These are phyloP conservation scores for Chlorella ohadii DNA, from an alignment of 139 green algal species.

Conservation along the genomic window DNA sequence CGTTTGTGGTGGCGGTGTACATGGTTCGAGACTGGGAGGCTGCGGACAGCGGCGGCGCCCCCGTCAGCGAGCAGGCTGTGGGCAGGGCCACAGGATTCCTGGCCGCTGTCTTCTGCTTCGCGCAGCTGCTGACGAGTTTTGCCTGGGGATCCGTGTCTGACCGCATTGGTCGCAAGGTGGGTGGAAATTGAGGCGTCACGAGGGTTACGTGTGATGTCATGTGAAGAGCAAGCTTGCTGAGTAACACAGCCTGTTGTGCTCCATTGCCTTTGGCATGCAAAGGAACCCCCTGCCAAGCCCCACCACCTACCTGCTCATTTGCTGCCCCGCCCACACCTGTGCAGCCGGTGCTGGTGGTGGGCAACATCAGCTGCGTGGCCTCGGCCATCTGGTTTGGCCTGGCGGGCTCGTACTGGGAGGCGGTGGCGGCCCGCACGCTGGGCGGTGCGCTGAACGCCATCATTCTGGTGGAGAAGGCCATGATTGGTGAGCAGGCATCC, in stretches of 20 bases:
- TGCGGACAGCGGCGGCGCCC: neutral
- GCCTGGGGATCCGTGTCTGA: conserved; percentile 60
- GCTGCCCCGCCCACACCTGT: too few relatives aligned
- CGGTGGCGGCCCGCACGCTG: conserved; percentile 44
- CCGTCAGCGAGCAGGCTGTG: conserved; percentile 49
- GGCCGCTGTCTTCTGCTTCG: conserved; percentile 59
- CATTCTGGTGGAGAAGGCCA: conserved; percentile 62
- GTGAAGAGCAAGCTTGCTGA: too few relatives aligned
- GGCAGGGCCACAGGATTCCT: conserved; percentile 59
- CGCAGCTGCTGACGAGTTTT: conserved; percentile 62
- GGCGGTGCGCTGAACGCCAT: conserved; percentile 76
- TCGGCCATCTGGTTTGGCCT: conserved; percentile 68
- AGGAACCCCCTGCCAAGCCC: too few relatives aligned
- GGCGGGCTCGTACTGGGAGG: conserved; percentile 47
- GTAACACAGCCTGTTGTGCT: too few relatives aligned
- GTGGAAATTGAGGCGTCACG: too few relatives aligned
- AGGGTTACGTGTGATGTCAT: too few relatives aligned
- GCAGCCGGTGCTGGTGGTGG: conserved; percentile 73
- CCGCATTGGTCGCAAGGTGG: conserved; percentile 63
- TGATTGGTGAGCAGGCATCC: conserved; percentile 63
- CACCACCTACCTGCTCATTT: too few relatives aligned
- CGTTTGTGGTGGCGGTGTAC: conserved; percentile 70
- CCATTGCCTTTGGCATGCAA: too few relatives aligned
- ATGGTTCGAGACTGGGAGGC: conserved; percentile 70
- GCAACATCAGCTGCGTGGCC: conserved; percentile 52